These are phyloP conservation scores for Corymbia citriodora DNA, from an alignment of 441 rosid genomes.

Conservation along the genomic window DNA sequence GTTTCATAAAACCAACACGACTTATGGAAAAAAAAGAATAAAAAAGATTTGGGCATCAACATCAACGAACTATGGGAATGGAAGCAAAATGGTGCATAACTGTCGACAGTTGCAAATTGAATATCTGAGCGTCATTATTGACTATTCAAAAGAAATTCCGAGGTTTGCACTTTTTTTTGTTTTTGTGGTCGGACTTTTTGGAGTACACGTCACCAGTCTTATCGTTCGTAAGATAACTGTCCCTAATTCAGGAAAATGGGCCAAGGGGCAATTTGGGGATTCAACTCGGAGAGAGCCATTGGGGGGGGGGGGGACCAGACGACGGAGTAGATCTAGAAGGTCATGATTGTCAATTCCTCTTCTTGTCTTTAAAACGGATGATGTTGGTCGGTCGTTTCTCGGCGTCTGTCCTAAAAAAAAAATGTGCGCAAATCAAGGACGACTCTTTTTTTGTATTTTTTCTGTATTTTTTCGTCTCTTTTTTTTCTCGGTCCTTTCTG, in stretches of 20 bases:
- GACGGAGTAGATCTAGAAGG: conserved; percentile 7
- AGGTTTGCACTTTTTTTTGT: too few relatives aligned
- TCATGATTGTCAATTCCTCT: conserved; percentile 17
- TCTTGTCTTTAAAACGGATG: conserved; percentile 3
- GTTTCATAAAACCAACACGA: background rate
- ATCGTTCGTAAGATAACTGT: background rate
- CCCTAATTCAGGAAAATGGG: background rate
- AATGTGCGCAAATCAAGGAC: conserved; percentile 27
- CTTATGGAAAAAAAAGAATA: background rate
- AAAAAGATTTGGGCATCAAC: rapidly evolving
- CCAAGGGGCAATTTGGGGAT: background rate
- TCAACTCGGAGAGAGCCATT: background rate
- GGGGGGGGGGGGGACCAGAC: background rate
- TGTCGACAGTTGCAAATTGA: background rate
- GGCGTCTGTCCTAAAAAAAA: conserved; percentile 9
- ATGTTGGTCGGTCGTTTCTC: conserved; percentile 20
- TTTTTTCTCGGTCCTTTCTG: background rate
- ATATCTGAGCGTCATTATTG: background rate
- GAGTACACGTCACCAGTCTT: background rate
- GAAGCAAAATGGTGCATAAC: rapidly evolving
- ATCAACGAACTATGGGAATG: background rate
- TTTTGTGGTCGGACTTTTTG: background rate
- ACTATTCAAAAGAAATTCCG: background rate
- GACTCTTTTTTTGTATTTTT: background rate
- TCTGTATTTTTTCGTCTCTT: background rate